Base-by-base conservation (phyloP, 352 stramenopile genomes). In the Saprolegnia parasitica region DNA sequence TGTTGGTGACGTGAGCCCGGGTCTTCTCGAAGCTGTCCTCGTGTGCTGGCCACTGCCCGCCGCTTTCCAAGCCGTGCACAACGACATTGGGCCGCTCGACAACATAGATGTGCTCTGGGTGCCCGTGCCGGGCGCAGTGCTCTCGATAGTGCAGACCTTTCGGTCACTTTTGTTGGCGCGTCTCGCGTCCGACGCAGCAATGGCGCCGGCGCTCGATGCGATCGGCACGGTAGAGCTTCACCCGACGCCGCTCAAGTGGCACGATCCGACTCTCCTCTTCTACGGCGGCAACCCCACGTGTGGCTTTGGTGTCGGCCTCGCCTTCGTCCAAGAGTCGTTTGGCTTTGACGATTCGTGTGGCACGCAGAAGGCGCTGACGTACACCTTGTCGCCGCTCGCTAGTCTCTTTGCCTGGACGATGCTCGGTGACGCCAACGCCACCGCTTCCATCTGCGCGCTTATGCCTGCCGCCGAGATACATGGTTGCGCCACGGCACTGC, bases 281-380 rank as follows among this genome's bases (percentile, higher is more conserved):
- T 35, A 56, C 11, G 62, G 62, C 9, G 62, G 47, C 50, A 45
- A 60, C 29, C 62, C 62, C 11, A 40, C 50, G 42, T 68, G 62
- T 55, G 11, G n/a, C 11, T 26, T 60, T 60, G 35, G 62, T 18
- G 16, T 20, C 9, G 20, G 20, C 2, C 13, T 68, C 3, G 40
- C 62, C 5, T 60, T 37, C 26, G 50, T 68, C 2, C 62, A 68
- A 32, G 47, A 39, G 8, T 68, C 62, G 16, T 68, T 68, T 58
- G 11, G 35, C 1, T 68, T 68, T 58, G 62, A 68, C 21, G 45
- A 18, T 6, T 57, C 62, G 16, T 68, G 62, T 26, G 20, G 35
- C 0, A 35, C 10, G 23, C 62, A 68, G 6, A 24, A 60, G 24
- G n/a, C 47, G n/a, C 24, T 55, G 2, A 29, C 47, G n/a, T 29